Percentiles rank a stretch among this genome's conserved stretches.
phyloP scores from a whole-genome alignment of 140 eudicot species.

The Flaveria floridana region DNA sequence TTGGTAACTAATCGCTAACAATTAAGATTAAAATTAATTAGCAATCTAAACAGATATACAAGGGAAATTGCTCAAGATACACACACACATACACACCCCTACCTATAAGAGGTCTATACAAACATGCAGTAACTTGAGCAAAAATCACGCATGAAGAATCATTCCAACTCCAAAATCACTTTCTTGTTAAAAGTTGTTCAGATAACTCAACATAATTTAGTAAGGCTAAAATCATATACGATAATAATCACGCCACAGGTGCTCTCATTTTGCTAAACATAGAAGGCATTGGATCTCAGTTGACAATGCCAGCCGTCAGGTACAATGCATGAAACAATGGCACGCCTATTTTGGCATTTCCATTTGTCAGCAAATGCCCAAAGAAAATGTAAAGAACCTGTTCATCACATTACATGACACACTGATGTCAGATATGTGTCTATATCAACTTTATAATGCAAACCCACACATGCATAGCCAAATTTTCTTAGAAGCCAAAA shows the following conservation, averaged over 20 bases:
- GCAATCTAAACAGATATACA: neutral
- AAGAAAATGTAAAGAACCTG: constrained; percentile 5
- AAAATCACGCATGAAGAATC: neutral
- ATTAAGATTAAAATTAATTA: neutral
- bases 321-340: neutral
- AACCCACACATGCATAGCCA: constrained; percentile 1
- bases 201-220: neutral
- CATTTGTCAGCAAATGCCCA: constrained; percentile 1
- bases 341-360: neutral
- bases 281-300: neutral
- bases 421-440: neutral
- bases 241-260: neutral
- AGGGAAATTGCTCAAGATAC: neutral
- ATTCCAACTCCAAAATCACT: neutral
- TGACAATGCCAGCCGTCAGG: neutral
- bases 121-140: constrained; percentile 3
- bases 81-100: too few relatives aligned
- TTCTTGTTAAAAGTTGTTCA: neutral
- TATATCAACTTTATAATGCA: neutral
- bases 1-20: constrained; percentile 2
- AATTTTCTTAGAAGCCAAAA: neutral
- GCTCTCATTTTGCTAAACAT: neutral
- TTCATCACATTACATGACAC: neutral
- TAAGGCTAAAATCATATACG: neutral
- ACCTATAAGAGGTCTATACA: neutral